phyloP scores from a whole-genome alignment of 1,284 basidiomycete species.

The Ustilago crameri region DNA sequence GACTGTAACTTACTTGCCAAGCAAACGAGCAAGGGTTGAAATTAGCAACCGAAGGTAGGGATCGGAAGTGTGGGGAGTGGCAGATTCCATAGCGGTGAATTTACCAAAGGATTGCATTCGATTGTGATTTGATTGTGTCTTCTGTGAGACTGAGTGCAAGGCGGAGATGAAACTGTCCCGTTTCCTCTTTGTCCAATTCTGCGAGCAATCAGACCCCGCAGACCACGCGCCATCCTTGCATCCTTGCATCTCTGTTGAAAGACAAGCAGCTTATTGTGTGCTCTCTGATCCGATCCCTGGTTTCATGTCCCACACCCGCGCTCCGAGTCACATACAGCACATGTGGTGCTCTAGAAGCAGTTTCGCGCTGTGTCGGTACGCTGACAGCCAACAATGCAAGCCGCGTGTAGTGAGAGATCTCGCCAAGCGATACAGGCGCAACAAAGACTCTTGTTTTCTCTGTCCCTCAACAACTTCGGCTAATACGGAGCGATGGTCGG shows the following conservation, averaged over 20 bases:
- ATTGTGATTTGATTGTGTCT: background rate
- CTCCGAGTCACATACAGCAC: no score
- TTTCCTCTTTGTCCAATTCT: conserved; percentile 1
- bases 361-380: no score
- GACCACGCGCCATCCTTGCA: background rate
- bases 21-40: background rate
- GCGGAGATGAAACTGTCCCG: background rate
- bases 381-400: no score
- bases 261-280: background rate
- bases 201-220: conserved; percentile 1
- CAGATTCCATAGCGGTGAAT: no score
- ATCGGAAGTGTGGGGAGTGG: no score
- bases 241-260: background rate
- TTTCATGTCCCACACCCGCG: no score
- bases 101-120: background rate
- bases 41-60: background rate
- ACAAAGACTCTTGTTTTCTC: no score
- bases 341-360: no score
- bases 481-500: background rate
- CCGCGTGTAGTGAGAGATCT: no score
- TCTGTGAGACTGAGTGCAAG: no score
- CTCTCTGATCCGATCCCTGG: no score
- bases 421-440: no score
- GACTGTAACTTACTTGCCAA: background rate
- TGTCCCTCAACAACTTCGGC: background rate